Conservation (phyloP, 2,329 filamentous ascomycete genomes). For the Colletotrichum abscissum region DNA sequence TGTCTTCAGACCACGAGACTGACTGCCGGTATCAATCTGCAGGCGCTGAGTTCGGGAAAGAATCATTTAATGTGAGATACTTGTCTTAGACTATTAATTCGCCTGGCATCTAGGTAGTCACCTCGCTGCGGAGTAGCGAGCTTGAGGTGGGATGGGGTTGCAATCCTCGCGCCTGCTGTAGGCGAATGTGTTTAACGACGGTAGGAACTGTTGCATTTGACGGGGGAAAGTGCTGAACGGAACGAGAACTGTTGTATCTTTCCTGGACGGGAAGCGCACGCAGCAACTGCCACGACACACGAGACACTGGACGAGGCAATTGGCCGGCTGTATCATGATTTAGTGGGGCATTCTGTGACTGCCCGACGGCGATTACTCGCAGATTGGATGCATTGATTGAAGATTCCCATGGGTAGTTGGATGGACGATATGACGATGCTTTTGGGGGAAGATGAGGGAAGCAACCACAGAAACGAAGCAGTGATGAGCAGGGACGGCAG, state of each 20-base stretch:
- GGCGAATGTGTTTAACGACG: neutral
- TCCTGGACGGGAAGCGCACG: neutral
- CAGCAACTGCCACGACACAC: neutral
- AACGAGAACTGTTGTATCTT: neutral
- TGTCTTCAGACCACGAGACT: too few species aligned
- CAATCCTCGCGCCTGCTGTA: neutral
- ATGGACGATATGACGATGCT: slow-evolving; percentile 13
- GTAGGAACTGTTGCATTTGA: neutral
- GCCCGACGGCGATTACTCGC: slow-evolving; percentile 21
- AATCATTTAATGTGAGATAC: neutral
- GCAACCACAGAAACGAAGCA: neutral
- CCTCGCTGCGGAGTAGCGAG: neutral
- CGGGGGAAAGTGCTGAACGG: neutral
- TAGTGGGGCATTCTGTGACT: slow-evolving; percentile 14
- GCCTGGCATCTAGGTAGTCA: neutral
- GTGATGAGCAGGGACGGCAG: neutral
- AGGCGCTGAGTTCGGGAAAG: neutral
- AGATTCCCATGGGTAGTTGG: slow-evolving; percentile 5
- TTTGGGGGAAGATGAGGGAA: neutral
- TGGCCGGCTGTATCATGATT: neutral
- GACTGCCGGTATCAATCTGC: neutral
- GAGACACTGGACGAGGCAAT: neutral
- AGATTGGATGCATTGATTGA: slow-evolving; percentile 7
- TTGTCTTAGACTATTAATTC: neutral
- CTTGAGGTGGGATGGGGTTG: neutral